phyloP scores from a whole-genome alignment of 2,329 filamentous ascomycete genomes.

The Hypomyces perniciosus region DNA sequence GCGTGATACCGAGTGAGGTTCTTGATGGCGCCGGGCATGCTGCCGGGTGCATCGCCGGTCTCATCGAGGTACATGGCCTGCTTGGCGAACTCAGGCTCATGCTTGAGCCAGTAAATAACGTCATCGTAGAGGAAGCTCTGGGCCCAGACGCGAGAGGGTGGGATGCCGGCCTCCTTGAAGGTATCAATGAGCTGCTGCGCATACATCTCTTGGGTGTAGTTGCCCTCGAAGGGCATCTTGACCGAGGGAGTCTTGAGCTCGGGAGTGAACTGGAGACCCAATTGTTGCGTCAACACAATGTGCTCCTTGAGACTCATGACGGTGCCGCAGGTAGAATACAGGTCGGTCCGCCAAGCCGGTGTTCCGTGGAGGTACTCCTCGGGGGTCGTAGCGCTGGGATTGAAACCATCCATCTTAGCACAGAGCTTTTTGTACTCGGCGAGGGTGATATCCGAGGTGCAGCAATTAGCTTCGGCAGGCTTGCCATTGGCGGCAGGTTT shows the following conservation, averaged over 20 bases:
- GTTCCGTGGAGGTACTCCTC: constrained; percentile 54
- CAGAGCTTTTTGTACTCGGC: constrained; percentile 63
- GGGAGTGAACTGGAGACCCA: constrained; percentile 58
- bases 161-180: constrained; percentile 48
- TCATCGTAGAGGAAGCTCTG: constrained; percentile 63
- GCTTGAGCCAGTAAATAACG: constrained; percentile 60
- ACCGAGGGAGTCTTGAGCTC: constrained; percentile 64
- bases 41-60: constrained; percentile 47
- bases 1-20: constrained; percentile 50
- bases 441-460: constrained; percentile 64
- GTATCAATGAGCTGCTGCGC: constrained; percentile 60
- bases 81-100: constrained; percentile 52
- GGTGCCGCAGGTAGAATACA: constrained; percentile 60
- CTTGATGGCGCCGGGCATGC: constrained; percentile 47
- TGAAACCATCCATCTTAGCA: constrained; percentile 63
- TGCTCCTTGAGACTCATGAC: constrained; percentile 56
- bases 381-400: constrained; percentile 51
- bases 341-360: constrained; percentile 56
- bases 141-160: constrained; percentile 49
- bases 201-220: constrained; percentile 60
- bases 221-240: constrained; percentile 60
- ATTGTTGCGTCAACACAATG: constrained; percentile 51
- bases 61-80: constrained; percentile 63
- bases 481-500: constrained; percentile 44
- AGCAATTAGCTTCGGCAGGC: constrained; percentile 58